phyloP scores from a whole-genome alignment of 805 yeast genomes.

The Yamadazyma tumulicola region DNA sequence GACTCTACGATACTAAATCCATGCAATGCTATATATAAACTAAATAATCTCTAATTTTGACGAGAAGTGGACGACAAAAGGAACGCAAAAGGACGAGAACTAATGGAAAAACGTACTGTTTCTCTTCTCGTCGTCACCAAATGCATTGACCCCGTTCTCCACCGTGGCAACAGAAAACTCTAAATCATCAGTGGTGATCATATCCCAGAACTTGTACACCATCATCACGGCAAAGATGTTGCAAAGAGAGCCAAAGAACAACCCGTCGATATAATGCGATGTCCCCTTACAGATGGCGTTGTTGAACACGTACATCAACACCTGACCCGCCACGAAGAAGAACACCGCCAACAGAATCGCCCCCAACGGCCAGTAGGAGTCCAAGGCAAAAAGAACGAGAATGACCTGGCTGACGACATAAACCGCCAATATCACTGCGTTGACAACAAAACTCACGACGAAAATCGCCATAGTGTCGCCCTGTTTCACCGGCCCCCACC shows the following conservation, averaged over 20 bases:
- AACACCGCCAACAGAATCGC: slow-evolving; percentile 68
- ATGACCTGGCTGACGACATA: slow-evolving; percentile 68
- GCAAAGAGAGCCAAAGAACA: slow-evolving; percentile 78
- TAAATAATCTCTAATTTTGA: too few species aligned
- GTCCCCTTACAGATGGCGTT: slow-evolving; percentile 61
- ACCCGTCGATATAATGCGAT: slow-evolving; percentile 86
- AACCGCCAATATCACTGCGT: slow-evolving; percentile 58
- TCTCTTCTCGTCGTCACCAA: slow-evolving; percentile 31
- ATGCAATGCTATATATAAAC: too few species aligned
- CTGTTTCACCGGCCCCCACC: slow-evolving; percentile 51
- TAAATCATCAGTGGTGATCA: slow-evolving; percentile 89
- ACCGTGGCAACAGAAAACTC: slow-evolving; percentile 73
- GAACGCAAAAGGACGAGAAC: too few species aligned
- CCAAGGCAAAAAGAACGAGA: slow-evolving; percentile 63
- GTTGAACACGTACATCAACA: slow-evolving; percentile 69
- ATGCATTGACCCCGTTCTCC: slow-evolving; percentile 34
- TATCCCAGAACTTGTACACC: slow-evolving; percentile 96
- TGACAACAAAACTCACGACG: slow-evolving; percentile 65
- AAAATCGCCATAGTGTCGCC: slow-evolving; percentile 66
- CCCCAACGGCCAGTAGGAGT: slow-evolving; percentile 86
- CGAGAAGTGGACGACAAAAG: too few species aligned
- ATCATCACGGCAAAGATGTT: slow-evolving; percentile 85
- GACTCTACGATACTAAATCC: too few species aligned
- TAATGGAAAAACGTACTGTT: slow-evolving; percentile 14
- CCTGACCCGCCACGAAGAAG: slow-evolving; percentile 80